Conservation (phyloP, 768 basidiomycete genomes). For the Podaxis sp. region DNA sequence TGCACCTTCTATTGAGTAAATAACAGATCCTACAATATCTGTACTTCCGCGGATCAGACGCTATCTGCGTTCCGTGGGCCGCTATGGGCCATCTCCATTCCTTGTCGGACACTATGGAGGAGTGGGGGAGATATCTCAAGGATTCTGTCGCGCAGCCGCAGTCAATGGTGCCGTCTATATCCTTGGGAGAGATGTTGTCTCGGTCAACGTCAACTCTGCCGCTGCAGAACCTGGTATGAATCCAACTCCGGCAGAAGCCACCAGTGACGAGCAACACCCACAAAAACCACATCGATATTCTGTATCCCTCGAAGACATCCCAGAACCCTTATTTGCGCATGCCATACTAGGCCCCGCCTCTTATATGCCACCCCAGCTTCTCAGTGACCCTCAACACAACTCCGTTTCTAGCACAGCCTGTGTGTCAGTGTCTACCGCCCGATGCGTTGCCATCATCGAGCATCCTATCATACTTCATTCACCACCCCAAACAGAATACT, state of each 20-base stretch:
- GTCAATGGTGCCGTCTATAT: constrained; percentile 76
- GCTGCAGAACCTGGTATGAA: not conserved
- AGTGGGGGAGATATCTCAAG: constrained; percentile 87
- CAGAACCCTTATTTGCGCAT: constrained; percentile 52
- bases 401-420: constrained; percentile 8
- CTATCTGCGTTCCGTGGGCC: constrained; percentile 75
- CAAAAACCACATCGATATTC: constrained; percentile 28
- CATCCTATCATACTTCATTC: constrained; percentile 27
- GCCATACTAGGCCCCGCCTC: constrained; percentile 41
- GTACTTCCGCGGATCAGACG: constrained; percentile 66
- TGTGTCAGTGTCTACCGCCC: constrained; percentile 18
- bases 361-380: constrained; percentile 27
- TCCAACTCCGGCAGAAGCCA: not conserved
- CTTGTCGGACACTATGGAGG: constrained; percentile 95
- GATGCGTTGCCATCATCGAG: constrained; percentile 35
- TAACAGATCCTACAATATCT: constrained; percentile 58
- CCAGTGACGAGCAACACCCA: not conserved
- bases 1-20: not conserved
- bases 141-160: constrained; percentile 83
- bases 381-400: constrained; percentile 13
- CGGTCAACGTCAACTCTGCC: constrained; percentile 17
- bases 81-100: constrained; percentile 81
- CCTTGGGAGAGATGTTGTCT: constrained; percentile 47
- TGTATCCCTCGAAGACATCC: constrained; percentile 53
- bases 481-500: not conserved